phyloP scores from a whole-genome alignment of 1,284 basidiomycete species.

The Caloboletus inedulis region DNA sequence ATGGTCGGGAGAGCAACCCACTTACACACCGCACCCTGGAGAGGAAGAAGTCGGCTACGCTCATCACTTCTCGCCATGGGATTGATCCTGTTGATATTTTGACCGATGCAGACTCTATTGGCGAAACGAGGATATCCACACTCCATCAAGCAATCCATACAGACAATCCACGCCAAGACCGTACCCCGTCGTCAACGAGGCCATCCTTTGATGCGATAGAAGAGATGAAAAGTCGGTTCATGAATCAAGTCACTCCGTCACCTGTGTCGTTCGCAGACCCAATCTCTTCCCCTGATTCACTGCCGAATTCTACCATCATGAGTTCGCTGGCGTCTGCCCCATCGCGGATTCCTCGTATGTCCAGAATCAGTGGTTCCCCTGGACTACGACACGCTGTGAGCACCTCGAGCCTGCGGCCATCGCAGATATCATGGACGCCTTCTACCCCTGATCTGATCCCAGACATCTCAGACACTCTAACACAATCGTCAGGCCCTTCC shows the following conservation, averaged over 20 bases:
- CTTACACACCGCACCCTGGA: slow-evolving; percentile 28
- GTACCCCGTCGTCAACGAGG: slow-evolving; percentile 26
- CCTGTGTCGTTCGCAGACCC: slow-evolving; percentile 25
- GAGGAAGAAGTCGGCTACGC: slow-evolving; percentile 21
- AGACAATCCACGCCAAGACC: slow-evolving; percentile 14
- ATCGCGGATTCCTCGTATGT: slow-evolving; percentile 34
- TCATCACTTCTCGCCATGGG: slow-evolving; percentile 3
- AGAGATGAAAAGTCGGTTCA: slow-evolving; percentile 62
- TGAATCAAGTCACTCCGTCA: slow-evolving; percentile 37
- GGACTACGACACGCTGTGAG: slow-evolving; percentile 28
- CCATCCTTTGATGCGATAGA: slow-evolving; percentile 53
- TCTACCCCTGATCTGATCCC: slow-evolving; percentile 60
- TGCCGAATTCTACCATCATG: slow-evolving; percentile 6
- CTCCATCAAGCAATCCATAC: slow-evolving; percentile 2
- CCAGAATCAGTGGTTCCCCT: slow-evolving; percentile 26
- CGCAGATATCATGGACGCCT: slow-evolving; percentile 36
- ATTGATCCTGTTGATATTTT: slow-evolving; percentile 4
- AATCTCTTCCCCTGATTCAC: slow-evolving; percentile 14
- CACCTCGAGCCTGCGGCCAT: slow-evolving; percentile 30
- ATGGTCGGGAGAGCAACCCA: slow-evolving; percentile 31
- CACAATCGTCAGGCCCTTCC: slow-evolving; percentile 53
- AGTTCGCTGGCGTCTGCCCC: slow-evolving; percentile 17
- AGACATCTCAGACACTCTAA: slow-evolving; percentile 57
- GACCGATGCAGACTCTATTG: slow-evolving; percentile 2
- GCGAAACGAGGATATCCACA: slow-evolving; percentile 3